Base-by-base conservation (phyloP, 75 land plant species). In the Cunninghamia lanceolata region DNA sequence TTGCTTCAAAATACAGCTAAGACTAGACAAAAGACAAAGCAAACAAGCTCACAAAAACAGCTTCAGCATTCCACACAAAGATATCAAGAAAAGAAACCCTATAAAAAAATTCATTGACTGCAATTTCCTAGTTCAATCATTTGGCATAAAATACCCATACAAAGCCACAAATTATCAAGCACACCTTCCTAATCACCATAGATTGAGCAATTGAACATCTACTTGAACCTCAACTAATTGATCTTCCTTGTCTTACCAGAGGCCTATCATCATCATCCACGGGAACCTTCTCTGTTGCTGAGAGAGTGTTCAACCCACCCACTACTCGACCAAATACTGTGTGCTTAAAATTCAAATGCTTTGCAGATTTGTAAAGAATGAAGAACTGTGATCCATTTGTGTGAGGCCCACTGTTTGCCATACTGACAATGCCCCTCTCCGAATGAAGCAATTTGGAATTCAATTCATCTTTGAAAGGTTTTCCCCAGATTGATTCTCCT, bases 321-420 rank as follows among this genome's bases (percentile, higher is more conserved):
- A 98, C 99, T 75, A 96, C 94, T 75, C 86, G 88, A 16, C 99
- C 99, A 92, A 98, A 98, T 28, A 98, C 99, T 54, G 99, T 96
- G 59, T 98, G 99, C 80, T 98, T 98, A 91, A 84, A 93, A 86
- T 98, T 98, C 39, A 98, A 91, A 92, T 98, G 99, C 76, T 89
- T 92, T 56, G 99, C 99, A 82, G 99, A 98, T 82, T 98, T 98
- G 88, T 98, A 98, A 35, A 98, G 86, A 53, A 96, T 94, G 75
- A 98, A 98, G 84, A 98, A 98, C 86, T 98, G 99, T 39, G 99
- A 98, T 59, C 99, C 97, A 90, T 98, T 98, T 32, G 93, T 92
- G 86, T 96, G 97, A 19, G 99, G 98, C 11, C 99, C 99, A 89
- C 99, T 96, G 83, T 98, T 98, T 25, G 99, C 99, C 99, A 98